Evolutionary conservation across 2,329 filamentous ascomycete species (phyloP), one percentile per base, ranked within the genome.

Genomic region (Aspergillus nomiae): DNA sequence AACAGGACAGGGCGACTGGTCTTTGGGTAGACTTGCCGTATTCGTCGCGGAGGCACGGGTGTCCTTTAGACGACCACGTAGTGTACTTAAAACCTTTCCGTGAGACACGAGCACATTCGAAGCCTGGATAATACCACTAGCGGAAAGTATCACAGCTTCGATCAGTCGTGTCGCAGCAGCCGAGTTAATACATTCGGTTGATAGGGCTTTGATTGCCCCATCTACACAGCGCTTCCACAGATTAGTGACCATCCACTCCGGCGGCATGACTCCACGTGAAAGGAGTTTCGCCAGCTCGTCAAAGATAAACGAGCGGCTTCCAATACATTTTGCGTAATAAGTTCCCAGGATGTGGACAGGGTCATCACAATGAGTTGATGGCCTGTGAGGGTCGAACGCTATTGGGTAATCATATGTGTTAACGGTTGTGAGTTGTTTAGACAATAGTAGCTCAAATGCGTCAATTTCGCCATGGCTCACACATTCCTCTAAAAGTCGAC

Each of bases 201-300:
- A 76, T 53, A 79, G 67, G 32, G 77, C 78, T 43, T 72, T 70
- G 14, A 77, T 76, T 8, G 78, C 78, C 26, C 70, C 67, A 38
- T 73, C 71, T 67, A 80, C 69, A 62, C 74, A 77, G 8, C 65
- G 64, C 50, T 75, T 78, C 76, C 78, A 78, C 16, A 65, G 61
- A 21, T 67, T 73, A 16, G 78, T 80, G 46, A 77, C 76, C 73
- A 80, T 75, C 77, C 78, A 80, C 62, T 80, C 76, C 19, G 74
- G 68, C 12, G 77, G 76, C 14, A 80, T 24, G 5, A 67, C 67
- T 8, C 71, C 68, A 24, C 73, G 71, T n/a, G 63, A 45, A 36
- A 80, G 67, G 57, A 80, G 73, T 41, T 69, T 71, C n/a, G 74
- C 67, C 56, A 80, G 46, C 58, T 79, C 75, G 19, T 70, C 67